phyloP scores from a whole-genome alignment of 163 green algal species.

The Coccomyxa subellipsoidea region DNA sequence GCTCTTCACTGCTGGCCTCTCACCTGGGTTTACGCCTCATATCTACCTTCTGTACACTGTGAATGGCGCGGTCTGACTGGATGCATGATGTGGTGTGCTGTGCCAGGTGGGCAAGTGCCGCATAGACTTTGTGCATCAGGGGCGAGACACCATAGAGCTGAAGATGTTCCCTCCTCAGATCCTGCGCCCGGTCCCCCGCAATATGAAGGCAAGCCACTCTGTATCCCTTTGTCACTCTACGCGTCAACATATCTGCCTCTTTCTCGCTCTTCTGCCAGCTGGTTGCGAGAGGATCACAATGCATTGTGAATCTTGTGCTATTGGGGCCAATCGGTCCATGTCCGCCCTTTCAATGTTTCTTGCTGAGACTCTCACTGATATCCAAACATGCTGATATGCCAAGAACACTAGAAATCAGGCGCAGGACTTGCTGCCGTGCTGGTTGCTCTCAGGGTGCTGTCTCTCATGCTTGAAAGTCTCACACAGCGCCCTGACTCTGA shows the following conservation, averaged over 20 bases:
- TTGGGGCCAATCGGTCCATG: no score
- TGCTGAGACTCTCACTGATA: no score
- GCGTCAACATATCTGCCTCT: no score
- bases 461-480: no score
- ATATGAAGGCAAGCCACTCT: no score
- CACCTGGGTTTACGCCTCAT: not conserved
- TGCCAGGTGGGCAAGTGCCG: not conserved
- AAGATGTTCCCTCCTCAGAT: not conserved
- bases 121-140: slow-evolving; percentile 11
- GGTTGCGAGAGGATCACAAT: no score
- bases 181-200: not conserved
- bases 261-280: no score
- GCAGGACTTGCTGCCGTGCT: not conserved
- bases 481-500: no score
- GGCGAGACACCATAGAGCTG: not conserved
- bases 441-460: not conserved
- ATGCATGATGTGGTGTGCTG: not conserved
- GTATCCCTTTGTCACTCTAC: no score
- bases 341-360: no score
- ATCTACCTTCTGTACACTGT: not conserved
- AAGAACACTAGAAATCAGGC: not conserved
- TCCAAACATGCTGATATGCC: no score
- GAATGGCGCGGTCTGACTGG: not conserved
- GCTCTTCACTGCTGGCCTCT: not conserved
- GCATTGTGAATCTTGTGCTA: no score